A percentile compares a stretch with the other conserved stretches of the same genome.
These are phyloP conservation scores for Tetrahymena elliotti DNA, from an alignment of 73 alveolate genomes.

Conservation along the genomic window DNA sequence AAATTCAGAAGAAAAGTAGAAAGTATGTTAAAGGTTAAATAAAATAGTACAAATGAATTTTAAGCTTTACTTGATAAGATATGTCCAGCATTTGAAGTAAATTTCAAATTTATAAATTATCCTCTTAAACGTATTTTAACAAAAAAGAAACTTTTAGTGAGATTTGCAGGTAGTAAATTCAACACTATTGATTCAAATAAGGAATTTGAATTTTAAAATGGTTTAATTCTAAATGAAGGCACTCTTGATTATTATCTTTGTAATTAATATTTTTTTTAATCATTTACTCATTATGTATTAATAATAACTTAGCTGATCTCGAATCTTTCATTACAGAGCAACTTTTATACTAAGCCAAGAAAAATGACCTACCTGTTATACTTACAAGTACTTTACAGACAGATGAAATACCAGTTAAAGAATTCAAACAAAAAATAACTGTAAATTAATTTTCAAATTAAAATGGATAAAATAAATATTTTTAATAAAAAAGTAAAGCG, in stretches of 20 bases:
- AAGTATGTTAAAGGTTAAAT: conserved; percentile 12
- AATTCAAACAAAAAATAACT: background rate
- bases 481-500: background rate
- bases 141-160: background rate
- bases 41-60: conserved; percentile 11
- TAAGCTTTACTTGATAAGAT: background rate
- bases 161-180: background rate
- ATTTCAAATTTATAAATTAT: background rate
- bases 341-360: background rate
- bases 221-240: conserved; percentile 25
- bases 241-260: conserved; percentile 29
- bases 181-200: conserved; percentile 2
- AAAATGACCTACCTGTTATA: background rate
- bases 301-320: background rate
- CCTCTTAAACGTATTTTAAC: too few species aligned
- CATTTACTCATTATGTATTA: background rate
- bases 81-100: conserved; percentile 13
- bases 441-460: background rate
- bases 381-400: background rate
- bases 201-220: conserved; percentile 15
- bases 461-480: background rate
- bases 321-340: background rate
- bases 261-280: background rate
- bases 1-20: conserved; percentile 10
- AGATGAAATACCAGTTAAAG: background rate